phyloP scores from a whole-genome alignment of 2,329 filamentous ascomycete genomes.

The Scolecobasidium constrictum region DNA sequence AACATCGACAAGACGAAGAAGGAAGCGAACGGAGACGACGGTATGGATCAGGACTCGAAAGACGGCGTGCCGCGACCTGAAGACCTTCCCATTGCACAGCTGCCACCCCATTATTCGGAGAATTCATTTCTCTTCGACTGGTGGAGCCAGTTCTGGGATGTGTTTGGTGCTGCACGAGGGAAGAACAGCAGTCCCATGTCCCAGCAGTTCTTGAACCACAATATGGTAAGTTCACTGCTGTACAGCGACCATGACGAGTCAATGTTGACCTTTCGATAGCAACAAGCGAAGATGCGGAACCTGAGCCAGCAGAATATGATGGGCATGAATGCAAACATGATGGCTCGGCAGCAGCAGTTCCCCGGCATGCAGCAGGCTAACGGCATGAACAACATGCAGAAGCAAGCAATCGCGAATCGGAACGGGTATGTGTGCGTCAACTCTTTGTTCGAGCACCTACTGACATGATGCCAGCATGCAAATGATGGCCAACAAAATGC shows the following conservation, averaged over 20 bases:
- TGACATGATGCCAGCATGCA: slow-evolving; percentile 52
- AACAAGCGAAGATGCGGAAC: slow-evolving; percentile 21
- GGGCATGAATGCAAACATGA: background rate
- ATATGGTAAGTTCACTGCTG: slow-evolving; percentile 51
- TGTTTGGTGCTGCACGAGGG: slow-evolving; percentile 61
- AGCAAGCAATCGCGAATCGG: slow-evolving; percentile 36
- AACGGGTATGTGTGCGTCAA: slow-evolving; percentile 1
- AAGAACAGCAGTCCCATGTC: background rate
- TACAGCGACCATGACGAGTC: background rate
- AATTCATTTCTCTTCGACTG: slow-evolving; percentile 91
- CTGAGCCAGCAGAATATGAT: slow-evolving; percentile 45
- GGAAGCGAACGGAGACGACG: slow-evolving; percentile 57
- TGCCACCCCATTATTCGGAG: slow-evolving; percentile 53
- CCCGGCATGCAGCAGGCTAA: slow-evolving; percentile 42
- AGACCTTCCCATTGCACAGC: slow-evolving; percentile 66
- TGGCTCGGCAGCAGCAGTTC: slow-evolving; percentile 9
- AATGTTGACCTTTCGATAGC: background rate
- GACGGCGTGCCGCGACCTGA: slow-evolving; percentile 68
- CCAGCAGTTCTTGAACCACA: slow-evolving; percentile 69
- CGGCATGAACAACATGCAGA: slow-evolving; percentile 43
- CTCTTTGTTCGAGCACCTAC: slow-evolving; percentile 28
- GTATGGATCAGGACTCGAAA: slow-evolving; percentile 76
- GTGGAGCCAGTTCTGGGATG: slow-evolving; percentile 97
- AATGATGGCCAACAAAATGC: slow-evolving; percentile 48
- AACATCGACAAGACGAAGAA: slow-evolving; percentile 49